Conservation (phyloP, 2,329 filamentous ascomycete species). For the Penicillium expansum region DNA sequence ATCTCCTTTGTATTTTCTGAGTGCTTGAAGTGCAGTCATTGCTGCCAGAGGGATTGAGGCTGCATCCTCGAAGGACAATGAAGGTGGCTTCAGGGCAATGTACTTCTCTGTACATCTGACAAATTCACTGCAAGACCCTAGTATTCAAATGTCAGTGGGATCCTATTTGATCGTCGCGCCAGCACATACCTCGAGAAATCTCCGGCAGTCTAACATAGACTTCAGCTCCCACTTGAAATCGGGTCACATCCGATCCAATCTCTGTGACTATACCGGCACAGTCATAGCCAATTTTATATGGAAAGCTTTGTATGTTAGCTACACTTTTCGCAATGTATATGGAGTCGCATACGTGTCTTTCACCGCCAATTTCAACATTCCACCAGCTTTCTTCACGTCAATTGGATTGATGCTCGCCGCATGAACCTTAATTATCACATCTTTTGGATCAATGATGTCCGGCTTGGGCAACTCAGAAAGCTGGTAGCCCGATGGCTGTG, state of each 20-base stretch:
- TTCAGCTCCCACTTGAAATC: conserved; percentile 40
- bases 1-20: conserved; percentile 45
- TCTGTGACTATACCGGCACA: conserved; percentile 40
- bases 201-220: conserved; percentile 40
- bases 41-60: conserved; percentile 43
- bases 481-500: conserved; percentile 20
- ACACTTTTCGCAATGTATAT: not conserved
- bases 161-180: not conserved
- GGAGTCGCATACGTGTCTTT: conserved; percentile 30
- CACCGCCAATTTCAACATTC: conserved; percentile 34
- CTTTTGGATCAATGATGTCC: conserved; percentile 14
- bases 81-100: conserved; percentile 42
- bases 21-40: conserved; percentile 47
- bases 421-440: conserved; percentile 41
- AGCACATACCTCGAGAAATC: conserved; percentile 27
- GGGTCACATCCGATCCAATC: conserved; percentile 33
- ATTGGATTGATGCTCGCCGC: conserved; percentile 49
- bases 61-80: conserved; percentile 44
- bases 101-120: conserved; percentile 32
- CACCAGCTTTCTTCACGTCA: conserved; percentile 45
- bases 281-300: conserved; percentile 47
- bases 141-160: not conserved
- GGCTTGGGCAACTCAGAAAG: conserved; percentile 22
- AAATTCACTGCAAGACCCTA: conserved; percentile 42
- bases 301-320: conserved; percentile 32